Percentiles rank a stretch among this genome's conserved stretches.
Conservation (phyloP, 2,329 filamentous ascomycete genomes). For the Pseudogymnoascus sp. region DNA sequence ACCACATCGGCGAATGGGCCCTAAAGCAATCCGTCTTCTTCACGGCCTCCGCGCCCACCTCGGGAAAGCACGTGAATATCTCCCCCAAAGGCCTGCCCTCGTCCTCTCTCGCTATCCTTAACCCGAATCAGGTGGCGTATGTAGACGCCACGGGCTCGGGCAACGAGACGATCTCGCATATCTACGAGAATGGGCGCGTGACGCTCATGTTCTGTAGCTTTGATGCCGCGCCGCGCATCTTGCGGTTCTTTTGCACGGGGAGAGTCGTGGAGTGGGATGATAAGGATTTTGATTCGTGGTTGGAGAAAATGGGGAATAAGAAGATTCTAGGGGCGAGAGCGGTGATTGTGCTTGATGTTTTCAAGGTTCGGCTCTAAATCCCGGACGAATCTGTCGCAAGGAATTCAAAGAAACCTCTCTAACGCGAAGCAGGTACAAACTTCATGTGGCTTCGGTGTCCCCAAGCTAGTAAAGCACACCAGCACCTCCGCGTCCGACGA, state of each 20-base stretch:
- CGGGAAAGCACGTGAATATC: slow-evolving; percentile 67
- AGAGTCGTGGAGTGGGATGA: slow-evolving; percentile 54
- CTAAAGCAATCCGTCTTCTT: slow-evolving; percentile 66
- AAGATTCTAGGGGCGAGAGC: slow-evolving; percentile 46
- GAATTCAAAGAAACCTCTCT: not conserved
- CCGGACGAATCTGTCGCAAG: not conserved
- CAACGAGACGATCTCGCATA: slow-evolving; percentile 66
- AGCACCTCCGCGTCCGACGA: slow-evolving; percentile 28
- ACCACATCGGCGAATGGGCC: slow-evolving; percentile 55
- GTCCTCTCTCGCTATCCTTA: slow-evolving; percentile 54
- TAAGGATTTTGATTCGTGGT: slow-evolving; percentile 38
- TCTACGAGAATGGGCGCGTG: slow-evolving; percentile 69
- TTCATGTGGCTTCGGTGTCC: slow-evolving; percentile 59
- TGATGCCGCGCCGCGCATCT: slow-evolving; percentile 50
- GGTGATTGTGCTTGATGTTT: slow-evolving; percentile 55
- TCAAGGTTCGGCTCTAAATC: slow-evolving; percentile 37
- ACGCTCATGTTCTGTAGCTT: slow-evolving; percentile 70
- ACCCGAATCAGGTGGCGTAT: slow-evolving; percentile 53
- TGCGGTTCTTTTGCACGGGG: slow-evolving; percentile 56
- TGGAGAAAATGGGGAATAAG: slow-evolving; percentile 38
- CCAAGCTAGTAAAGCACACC: slow-evolving; percentile 34
- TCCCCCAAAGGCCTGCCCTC: slow-evolving; percentile 65
- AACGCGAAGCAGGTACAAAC: slow-evolving; percentile 44
- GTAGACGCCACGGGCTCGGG: slow-evolving; percentile 69
- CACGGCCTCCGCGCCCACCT: slow-evolving; percentile 62